Percentiles rank a stretch among this genome's conserved stretches.
Evolutionary conservation across 345 rosid species (phyloP).

Genomic region (Passiflora organensis): DNA sequence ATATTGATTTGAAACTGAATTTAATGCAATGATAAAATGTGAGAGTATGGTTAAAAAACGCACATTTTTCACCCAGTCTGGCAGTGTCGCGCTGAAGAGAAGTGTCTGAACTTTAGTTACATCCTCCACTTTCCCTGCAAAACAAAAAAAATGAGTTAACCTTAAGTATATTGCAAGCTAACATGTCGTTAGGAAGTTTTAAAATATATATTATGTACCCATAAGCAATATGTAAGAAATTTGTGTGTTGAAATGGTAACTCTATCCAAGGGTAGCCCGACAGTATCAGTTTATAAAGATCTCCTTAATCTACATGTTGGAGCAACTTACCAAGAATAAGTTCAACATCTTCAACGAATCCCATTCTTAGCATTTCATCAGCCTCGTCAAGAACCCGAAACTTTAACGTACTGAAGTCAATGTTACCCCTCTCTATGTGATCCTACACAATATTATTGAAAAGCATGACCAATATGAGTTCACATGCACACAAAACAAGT

Average conservation of each 20-base stretch:
- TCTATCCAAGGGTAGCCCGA: no score
- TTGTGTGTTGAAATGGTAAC: no score
- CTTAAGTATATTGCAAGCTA: background rate
- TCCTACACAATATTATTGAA: constrained; percentile 42
- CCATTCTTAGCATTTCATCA: constrained; percentile 98
- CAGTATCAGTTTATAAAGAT: no score
- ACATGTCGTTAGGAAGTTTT: background rate
- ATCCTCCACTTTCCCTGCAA: constrained; percentile 81
- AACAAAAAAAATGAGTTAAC: constrained; percentile 8
- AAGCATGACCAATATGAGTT: background rate
- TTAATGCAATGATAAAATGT: no score
- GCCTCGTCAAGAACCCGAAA: constrained; percentile 98
- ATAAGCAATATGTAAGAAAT: background rate
- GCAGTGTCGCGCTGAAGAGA: constrained; percentile 98
- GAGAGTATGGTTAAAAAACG: constrained; percentile 17
- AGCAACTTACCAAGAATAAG: constrained; percentile 66
- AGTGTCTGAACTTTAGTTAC: constrained; percentile 87
- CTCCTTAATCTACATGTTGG: no score
- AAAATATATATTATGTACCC: background rate
- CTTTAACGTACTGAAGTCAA: constrained; percentile 56
- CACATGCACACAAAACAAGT: background rate
- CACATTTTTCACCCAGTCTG: constrained; percentile 81
- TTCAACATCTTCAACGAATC: constrained; percentile 96
- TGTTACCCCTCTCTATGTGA: constrained; percentile 69
- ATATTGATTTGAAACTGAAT: no score